Percentiles rank a stretch among this genome's conserved stretches.
phyloP scores from a whole-genome alignment of 225 moss, liverwort and hornwort genomes.

The Bryum argenteum region DNA sequence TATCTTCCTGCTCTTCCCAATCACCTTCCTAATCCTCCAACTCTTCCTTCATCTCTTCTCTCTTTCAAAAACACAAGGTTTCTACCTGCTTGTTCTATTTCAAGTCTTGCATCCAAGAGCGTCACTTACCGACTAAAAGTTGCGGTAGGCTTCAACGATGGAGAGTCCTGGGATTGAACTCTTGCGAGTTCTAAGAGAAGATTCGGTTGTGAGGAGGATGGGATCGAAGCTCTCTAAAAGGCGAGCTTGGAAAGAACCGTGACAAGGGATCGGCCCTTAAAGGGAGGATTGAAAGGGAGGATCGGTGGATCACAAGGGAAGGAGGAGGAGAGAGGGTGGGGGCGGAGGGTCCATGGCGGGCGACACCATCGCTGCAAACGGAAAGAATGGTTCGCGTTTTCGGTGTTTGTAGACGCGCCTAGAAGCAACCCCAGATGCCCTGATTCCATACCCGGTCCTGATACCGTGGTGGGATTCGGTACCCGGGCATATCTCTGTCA shows the following conservation, averaged over 20 bases:
- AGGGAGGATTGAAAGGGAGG: background rate
- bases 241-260: too few relatives aligned
- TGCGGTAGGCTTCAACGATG: background rate
- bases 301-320: background rate
- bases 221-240: too few relatives aligned
- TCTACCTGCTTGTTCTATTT: background rate
- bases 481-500: too few relatives aligned
- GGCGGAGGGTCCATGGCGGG: constrained; percentile 38
- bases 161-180: background rate
- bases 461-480: background rate
- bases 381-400: background rate
- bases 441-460: too few relatives aligned
- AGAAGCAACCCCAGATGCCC: background rate
- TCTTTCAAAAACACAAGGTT: background rate
- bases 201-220: background rate
- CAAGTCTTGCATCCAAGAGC: background rate
- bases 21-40: too few relatives aligned
- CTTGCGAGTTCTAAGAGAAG: background rate
- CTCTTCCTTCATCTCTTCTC: too few relatives aligned
- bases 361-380: constrained; percentile 15
- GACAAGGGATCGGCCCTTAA: too few relatives aligned
- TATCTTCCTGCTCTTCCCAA: background rate
- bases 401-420: constrained; percentile 28
- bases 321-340: background rate
- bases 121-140: background rate